phyloP scores from a whole-genome alignment of 2,329 filamentous ascomycete genomes.

The Albifimbria verrucaria region DNA sequence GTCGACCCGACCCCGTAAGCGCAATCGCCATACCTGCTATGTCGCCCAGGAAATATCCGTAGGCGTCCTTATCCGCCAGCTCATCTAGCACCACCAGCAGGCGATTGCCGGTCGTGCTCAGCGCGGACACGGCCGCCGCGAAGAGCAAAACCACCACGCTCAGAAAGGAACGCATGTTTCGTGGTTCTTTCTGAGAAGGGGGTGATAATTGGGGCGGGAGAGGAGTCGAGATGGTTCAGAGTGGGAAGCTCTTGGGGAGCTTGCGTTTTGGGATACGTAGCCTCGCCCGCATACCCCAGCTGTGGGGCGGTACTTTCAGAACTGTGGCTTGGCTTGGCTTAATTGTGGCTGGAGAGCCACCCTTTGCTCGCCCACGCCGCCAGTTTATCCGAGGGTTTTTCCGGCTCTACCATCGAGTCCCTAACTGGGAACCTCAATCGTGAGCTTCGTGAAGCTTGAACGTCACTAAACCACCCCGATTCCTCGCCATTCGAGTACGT shows the following conservation, averaged over 20 bases:
- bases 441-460: constrained; percentile 12
- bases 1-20: neutral
- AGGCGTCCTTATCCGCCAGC: constrained; percentile 72
- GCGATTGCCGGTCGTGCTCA: constrained; percentile 75
- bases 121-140: constrained; percentile 65
- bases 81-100: constrained; percentile 87
- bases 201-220: constrained; percentile 2
- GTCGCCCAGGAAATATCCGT: constrained; percentile 77
- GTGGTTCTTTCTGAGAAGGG: too few relatives aligned
- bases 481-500: constrained; percentile 33
- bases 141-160: constrained; percentile 67
- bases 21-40: constrained; percentile 54
- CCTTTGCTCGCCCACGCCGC: neutral
- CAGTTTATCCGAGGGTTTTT: constrained; percentile 27
- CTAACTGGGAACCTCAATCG: constrained; percentile 1
- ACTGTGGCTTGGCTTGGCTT: neutral
- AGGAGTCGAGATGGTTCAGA: too few relatives aligned
- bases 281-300: constrained; percentile 15
- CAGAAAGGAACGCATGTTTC: constrained; percentile 68
- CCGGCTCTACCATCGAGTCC: constrained; percentile 23
- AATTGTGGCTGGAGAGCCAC: constrained; percentile 8
- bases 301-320: constrained; percentile 8
- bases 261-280: constrained; percentile 33
- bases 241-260: constrained; percentile 12
- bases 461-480: constrained; percentile 16